These are phyloP conservation scores for Pseudocercospora cruenta DNA, from an alignment of 2,329 filamentous ascomycete species.

Conservation along the genomic window DNA sequence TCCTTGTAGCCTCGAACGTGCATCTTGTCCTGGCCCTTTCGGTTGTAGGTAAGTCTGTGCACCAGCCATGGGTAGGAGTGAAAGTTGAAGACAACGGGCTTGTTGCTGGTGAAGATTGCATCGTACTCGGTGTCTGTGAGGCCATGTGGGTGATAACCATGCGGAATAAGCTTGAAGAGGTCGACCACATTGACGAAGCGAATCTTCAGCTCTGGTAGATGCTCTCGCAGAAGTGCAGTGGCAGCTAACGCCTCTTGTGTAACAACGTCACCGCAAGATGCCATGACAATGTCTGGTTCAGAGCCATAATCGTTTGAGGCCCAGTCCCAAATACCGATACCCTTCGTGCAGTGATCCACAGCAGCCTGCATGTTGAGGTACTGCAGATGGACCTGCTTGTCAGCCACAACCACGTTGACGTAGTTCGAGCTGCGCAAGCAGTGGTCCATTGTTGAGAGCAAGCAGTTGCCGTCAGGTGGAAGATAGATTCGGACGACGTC, in stretches of 20 bases:
- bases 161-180: conserved; percentile 76
- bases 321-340: conserved; percentile 76
- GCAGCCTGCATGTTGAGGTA: conserved; percentile 75
- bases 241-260: conserved; percentile 76
- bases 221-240: conserved; percentile 70
- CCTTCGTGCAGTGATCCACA: conserved; percentile 76
- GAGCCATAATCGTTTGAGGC: conserved; percentile 70
- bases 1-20: conserved; percentile 80
- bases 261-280: conserved; percentile 72
- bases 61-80: conserved; percentile 82
- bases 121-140: conserved; percentile 68
- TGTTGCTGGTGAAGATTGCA: conserved; percentile 71
- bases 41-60: conserved; percentile 75
- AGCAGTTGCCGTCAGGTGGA: conserved; percentile 76
- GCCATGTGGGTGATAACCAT: conserved; percentile 72
- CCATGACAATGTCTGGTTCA: conserved; percentile 77
- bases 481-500: conserved; percentile 81
- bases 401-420: conserved; percentile 78
- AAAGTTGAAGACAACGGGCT: conserved; percentile 80
- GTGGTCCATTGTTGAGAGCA: conserved; percentile 76
- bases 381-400: conserved; percentile 79
- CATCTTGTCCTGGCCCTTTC: conserved; percentile 68
- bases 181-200: conserved; percentile 81
- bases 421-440: conserved; percentile 75
- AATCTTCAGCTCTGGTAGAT: conserved; percentile 73